Base-by-base conservation (phyloP, 805 yeast genomes). In the Isabelozyma gotoi region DNA sequence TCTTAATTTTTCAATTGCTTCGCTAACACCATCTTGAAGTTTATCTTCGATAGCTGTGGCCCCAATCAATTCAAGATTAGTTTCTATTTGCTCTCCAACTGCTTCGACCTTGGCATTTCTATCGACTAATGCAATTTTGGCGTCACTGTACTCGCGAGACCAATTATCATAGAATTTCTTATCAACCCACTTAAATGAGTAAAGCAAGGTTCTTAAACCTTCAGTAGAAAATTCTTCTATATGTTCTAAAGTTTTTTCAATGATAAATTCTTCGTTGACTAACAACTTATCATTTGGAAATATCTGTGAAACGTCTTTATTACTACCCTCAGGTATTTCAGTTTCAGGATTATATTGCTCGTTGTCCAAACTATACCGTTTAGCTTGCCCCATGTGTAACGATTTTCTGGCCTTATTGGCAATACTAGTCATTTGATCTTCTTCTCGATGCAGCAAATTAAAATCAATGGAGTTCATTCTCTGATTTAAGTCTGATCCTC, bases 31-130 rank as follows among this genome's bases (percentile, higher is more conserved):
- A 18, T 84, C 85, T 66, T 94, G 99, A 33, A 94, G 73, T 59
- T 92, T 94, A 60, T 94, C 99, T 60, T 94, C 99, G 48, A 94
- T 94, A 0, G 98, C 99, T 4, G 97, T 90, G 3, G 96, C 97
- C 4, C 99, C 99, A 7, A 84, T 62, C 6, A 94, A 66, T 43
- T 76, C 82, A 32, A 92, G 68, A n/a, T 76, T 74, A 8, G 61
- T 65, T 63, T 94, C 99, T 43, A 94, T 70, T 39, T 71, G 60
- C 38, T 77, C 85, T 16, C 97, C 98, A 3, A 82, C 80, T 19
- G 67, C 70, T 49, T 87, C 96, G 35, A 91, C 80, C 51, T 81
- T 73, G 37, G 69, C 64, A 3, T 82, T 73, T 39, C 99, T 78
- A 51, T 89, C 78, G 1, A 67, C 74, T 36, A 92, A 65, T 1